Evolutionary conservation across 176 grass and related monocot genomes (phyloP), one percentile per base, ranked within the genome.

Genomic region (Oryza meyeriana): DNA sequence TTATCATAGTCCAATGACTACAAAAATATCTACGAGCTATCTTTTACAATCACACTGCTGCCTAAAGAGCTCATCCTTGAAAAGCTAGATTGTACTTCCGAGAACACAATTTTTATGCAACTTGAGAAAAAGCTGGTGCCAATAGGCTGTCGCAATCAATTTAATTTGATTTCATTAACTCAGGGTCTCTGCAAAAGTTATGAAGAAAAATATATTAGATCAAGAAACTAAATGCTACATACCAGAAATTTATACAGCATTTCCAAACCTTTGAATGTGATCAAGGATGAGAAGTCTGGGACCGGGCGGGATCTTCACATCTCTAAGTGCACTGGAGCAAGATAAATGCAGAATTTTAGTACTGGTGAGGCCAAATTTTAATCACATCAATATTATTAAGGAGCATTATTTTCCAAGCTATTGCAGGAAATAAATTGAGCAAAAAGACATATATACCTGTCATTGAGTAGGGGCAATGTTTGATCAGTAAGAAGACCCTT

Each of bases 231-330:
- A 36, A 74, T 14, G 20, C 39, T 30, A 47, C 42, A 86, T 50
- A 70, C 41, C 24, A 65, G 30, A 66, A 69, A 41, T 69, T 55
- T 79, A 17, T 64, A 24, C 64, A 74, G 38, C 17, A 12, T 14
- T 78, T 76, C 3, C 71, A 34, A 76, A 99, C 97, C 97, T 99
- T 45, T 89, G 88, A 84, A 99, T 90, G 83, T 95, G 97, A 85
- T 99, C 91, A 3, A 99, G 93, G 38, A 99, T 99, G 44, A 99
- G 87, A 80, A 99, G 93, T 79, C 97, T 95, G 22, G 97, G 97
- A 24, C 97, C 97, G 69, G 97, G 97, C 40, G 97, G 97, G 65
- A 99, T 94, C 61, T 94, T 89, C 84, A 94, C 89, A 83, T 99
- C 97, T 87, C 97, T 93, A 62, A 99, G 97, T 79, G 93, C 97